Base-by-base conservation (phyloP, 495 filamentous ascomycete species). In the Mytilinidion resinicola region DNA sequence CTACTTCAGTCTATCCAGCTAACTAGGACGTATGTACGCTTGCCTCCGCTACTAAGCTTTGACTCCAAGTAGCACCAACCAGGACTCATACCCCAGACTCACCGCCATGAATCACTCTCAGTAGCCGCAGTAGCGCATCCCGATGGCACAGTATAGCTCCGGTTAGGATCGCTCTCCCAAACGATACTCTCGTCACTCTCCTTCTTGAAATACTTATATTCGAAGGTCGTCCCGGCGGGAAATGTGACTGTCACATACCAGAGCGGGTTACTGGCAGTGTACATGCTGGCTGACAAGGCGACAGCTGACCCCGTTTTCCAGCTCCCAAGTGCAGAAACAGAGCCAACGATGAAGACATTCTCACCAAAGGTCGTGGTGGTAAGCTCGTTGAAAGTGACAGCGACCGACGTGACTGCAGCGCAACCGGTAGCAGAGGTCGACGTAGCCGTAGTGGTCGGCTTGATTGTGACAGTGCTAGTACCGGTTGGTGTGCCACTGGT, bases 121-220 rank as follows among this genome's bases (percentile, higher is more conserved):
- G 74, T 72, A 1, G 69, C 70, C 9, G 73, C 65, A 0, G 71
- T 77, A 0, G 71, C 68, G 67, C 84, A 84, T 12, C 63, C 71
- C 4, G 64, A 60, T 0, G 80, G 72, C 12, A 86, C 78, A 1
- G 77, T 80, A 60, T 77, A 83, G 1, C 65, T 69, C 43, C 77
- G 77, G 62, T 89, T 86, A 0, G 82, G 77, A 63, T 84, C 80
- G 30, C 76, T 74, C 70, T 88, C 85, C 85, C 84, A 88, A 15
- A 59, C 66, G 1, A 86, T 72, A 2, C 68, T 65, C 5, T 81
- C 79, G 66, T 81, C 74, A 3, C 69, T 66, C 51, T 76, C 72
- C 41, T 84, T 75, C 6, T 78, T 76, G 56, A 89, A 81, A 66
- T 81, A 90, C 73, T 89, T 89, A 64, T 88, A 89, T 67, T 83